These are phyloP conservation scores for Ascochyta clinopodiicola DNA, from an alignment of 2,329 filamentous ascomycete species.

Conservation along the genomic window DNA sequence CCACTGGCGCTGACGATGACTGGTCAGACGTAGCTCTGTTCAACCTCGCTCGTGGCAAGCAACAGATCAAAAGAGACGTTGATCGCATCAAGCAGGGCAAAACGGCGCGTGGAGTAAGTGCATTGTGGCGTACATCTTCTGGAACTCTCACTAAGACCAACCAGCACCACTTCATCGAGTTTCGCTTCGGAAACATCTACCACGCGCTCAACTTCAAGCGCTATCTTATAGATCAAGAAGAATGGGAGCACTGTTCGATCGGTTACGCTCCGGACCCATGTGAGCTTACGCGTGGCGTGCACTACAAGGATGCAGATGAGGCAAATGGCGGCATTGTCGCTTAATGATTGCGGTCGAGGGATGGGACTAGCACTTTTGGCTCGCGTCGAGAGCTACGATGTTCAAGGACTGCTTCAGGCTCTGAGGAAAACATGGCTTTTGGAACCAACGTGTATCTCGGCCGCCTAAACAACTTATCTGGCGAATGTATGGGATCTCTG, in stretches of 20 bases:
- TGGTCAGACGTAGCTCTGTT: slow-evolving; percentile 47
- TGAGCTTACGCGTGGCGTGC: slow-evolving; percentile 36
- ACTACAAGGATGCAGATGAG: slow-evolving; percentile 32
- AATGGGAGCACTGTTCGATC: slow-evolving; percentile 57
- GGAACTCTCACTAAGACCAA: slow-evolving; percentile 10
- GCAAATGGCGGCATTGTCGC: background rate
- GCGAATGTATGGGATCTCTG: too few relatives aligned
- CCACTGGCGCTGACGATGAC: slow-evolving; percentile 50
- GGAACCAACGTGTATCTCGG: too few relatives aligned
- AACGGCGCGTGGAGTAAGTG: slow-evolving; percentile 51
- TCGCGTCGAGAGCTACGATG: too few relatives aligned
- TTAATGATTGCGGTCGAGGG: background rate
- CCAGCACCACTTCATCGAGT: slow-evolving; percentile 53
- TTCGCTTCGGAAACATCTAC: slow-evolving; percentile 57
- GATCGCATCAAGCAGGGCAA: slow-evolving; percentile 54
- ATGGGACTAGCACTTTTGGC: too few relatives aligned
- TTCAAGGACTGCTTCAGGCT: too few relatives aligned
- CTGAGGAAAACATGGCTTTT: too few relatives aligned
- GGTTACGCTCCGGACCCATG: slow-evolving; percentile 54
- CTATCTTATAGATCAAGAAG: slow-evolving; percentile 47
- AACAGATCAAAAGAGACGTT: slow-evolving; percentile 48
- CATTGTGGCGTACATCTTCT: background rate
- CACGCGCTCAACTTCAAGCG: slow-evolving; percentile 56
- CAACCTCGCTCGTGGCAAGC: slow-evolving; percentile 47
- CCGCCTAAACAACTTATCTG: too few relatives aligned